Evolutionary conservation across 2,329 filamentous ascomycete species (phyloP).

Genomic region (Parascedosporium putredinis): DNA sequence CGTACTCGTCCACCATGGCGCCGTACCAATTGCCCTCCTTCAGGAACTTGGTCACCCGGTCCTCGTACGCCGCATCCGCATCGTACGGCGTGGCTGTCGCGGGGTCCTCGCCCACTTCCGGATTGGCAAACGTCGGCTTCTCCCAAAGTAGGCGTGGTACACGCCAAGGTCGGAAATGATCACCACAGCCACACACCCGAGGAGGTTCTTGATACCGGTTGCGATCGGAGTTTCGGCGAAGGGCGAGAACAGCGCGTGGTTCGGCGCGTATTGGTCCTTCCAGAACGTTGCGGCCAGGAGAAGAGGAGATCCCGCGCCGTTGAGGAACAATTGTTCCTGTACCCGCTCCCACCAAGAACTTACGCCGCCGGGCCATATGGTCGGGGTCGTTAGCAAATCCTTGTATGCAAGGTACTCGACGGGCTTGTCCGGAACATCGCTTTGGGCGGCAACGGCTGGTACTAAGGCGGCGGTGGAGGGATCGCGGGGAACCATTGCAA

Average conservation of each 20-base stretch:
- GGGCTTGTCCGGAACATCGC: background rate
- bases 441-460: background rate
- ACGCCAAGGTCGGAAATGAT: background rate
- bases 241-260: background rate
- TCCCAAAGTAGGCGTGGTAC: slow-evolving; percentile 3
- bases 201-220: background rate
- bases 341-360: background rate
- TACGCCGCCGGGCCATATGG: background rate
- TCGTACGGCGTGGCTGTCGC: background rate
- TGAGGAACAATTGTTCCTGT: background rate
- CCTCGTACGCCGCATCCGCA: background rate
- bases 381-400: background rate
- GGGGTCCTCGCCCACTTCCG: background rate
- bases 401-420: background rate
- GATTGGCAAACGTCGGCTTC: slow-evolving; percentile 2
- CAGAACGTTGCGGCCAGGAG: background rate
- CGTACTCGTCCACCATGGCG: background rate
- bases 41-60: slow-evolving; percentile 6
- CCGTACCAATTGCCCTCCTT: background rate
- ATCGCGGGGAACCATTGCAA: background rate
- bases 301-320: background rate
- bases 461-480: background rate
- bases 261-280: background rate
- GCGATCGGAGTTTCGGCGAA: background rate
- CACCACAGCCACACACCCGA: background rate